Evolutionary conservation across 2,329 filamentous ascomycete genomes (phyloP).

Genomic region (Colletotrichum siamense): DNA sequence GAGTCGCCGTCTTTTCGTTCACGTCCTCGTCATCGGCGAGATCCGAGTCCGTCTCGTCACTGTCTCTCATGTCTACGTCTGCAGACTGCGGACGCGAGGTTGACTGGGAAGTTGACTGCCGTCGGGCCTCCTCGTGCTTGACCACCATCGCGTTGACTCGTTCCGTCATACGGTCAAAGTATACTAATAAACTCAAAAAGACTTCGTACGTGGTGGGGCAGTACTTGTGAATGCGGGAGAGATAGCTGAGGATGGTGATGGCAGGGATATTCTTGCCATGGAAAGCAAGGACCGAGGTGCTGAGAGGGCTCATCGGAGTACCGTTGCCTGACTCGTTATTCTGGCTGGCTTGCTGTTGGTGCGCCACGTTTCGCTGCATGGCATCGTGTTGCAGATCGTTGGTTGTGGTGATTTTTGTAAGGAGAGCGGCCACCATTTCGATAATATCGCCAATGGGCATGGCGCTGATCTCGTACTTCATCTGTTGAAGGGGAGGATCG

Average conservation of each 20-base stretch:
- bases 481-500: constrained; percentile 57
- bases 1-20: constrained; percentile 26
- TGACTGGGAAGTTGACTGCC: constrained; percentile 35
- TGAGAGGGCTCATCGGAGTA: constrained; percentile 66
- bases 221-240: constrained; percentile 97
- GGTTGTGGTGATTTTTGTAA: constrained; percentile 96
- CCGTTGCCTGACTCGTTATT: constrained; percentile 51
- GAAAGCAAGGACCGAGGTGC: constrained; percentile 82
- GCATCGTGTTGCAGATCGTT: constrained; percentile 96
- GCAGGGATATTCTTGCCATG: constrained; percentile 98
- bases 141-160: constrained; percentile 84
- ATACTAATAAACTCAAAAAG: constrained; percentile 92
- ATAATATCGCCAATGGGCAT: constrained; percentile 99
- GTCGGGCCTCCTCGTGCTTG: constrained; percentile 64
- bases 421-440: constrained; percentile 95
- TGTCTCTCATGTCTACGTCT: constrained; percentile 43
- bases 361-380: constrained; percentile 73
- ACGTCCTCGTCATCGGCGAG: constrained; percentile 51
- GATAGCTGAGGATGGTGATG: constrained; percentile 95
- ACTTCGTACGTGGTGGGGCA: constrained; percentile 99
- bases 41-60: constrained; percentile 53
- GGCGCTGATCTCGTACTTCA: constrained; percentile 90
- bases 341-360: constrained; percentile 60
- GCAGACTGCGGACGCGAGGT: constrained; percentile 18
- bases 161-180: constrained; percentile 99